Evolutionary conservation across 192 early-diverging fungal species (phyloP).

Genomic region (Chytriomyces confervae): DNA sequence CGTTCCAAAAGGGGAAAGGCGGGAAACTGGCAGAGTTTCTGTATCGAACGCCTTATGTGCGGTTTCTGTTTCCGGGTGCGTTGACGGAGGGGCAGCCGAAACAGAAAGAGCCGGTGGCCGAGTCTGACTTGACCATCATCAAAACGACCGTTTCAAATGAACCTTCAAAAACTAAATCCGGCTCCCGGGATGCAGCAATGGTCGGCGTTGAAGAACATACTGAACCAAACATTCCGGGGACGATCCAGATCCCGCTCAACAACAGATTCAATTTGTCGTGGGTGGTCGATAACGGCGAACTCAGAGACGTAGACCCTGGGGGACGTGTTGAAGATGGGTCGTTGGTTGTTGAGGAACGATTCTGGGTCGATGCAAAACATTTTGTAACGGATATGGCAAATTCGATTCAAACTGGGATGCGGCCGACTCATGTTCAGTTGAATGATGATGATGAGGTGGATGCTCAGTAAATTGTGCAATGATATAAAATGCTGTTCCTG

Average conservation of each 20-base stretch:
- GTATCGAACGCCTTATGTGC: neutral
- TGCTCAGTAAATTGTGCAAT: too few species aligned
- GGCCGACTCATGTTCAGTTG: conserved; percentile 13
- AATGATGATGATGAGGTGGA: conserved; percentile 16
- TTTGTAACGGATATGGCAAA: neutral
- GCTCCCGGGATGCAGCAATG: neutral
- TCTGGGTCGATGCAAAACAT: neutral
- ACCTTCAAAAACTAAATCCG: neutral
- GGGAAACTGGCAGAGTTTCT: neutral
- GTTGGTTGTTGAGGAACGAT: neutral
- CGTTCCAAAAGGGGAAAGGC: neutral
- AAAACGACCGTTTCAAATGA: neutral
- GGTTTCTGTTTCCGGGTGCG: conserved; percentile 4
- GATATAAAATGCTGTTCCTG: too few species aligned
- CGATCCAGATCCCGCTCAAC: neutral
- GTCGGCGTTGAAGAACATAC: neutral
- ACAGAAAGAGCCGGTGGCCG: neutral
- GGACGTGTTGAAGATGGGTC: neutral
- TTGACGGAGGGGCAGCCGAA: neutral
- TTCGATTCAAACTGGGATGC: conserved; percentile 8
- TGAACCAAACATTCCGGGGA: neutral
- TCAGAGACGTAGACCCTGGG: neutral
- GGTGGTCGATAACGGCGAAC: conserved; percentile 12
- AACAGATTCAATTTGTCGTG: neutral
- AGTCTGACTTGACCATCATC: neutral